Base-by-base conservation (phyloP, 768 basidiomycete genomes). In the Agrocybe chaxingu region DNA sequence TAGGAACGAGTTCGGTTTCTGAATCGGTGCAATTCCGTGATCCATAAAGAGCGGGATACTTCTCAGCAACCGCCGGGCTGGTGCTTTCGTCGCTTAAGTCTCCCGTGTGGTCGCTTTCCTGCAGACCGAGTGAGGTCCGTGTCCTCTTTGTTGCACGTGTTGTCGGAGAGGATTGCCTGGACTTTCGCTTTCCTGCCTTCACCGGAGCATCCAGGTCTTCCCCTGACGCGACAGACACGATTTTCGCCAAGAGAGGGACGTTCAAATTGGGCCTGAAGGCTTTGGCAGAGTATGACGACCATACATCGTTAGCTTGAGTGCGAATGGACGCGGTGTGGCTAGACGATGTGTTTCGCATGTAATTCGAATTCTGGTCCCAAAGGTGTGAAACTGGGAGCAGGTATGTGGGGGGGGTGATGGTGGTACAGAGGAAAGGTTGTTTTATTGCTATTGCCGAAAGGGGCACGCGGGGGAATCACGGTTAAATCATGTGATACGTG, bases 281-380 rank as follows among this genome's bases (percentile, higher is more conserved):
- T 18, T 37, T 33, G n/a, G 16, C 13, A 7, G 19, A 10, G 29
- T 8, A 36, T 16, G 40, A 1, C 5, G 41, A 30, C 52, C 55
- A 53, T 35, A 51, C 12, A 7, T 46, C 16, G 35, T 38, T 50
- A 13, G 54, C 42, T 7, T 16, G 42, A 12, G 52, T 47, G n/a
- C 36, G 46, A 31, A 51, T 40, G 43, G 48, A 52, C 45, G 48
- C 44, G 43, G 24, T 12, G 33, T 62, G 60, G 13, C 36, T 47
- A n/a, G 60, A 62, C 24, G 42, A 50, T 4, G 54, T 59, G 18
- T 57, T 49, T 18, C 54, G 54, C 60, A 62, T 62, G 24, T 24
- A 24, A 24, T 24, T 24, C 24, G 24, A 24, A 24, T 3, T 24
- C 24, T 24, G 24, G 24, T 24, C 24, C 24, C 24, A 24, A 24